Evolutionary conservation across 1,284 basidiomycete genomes (phyloP).

Genomic region (Peniophora sp.): DNA sequence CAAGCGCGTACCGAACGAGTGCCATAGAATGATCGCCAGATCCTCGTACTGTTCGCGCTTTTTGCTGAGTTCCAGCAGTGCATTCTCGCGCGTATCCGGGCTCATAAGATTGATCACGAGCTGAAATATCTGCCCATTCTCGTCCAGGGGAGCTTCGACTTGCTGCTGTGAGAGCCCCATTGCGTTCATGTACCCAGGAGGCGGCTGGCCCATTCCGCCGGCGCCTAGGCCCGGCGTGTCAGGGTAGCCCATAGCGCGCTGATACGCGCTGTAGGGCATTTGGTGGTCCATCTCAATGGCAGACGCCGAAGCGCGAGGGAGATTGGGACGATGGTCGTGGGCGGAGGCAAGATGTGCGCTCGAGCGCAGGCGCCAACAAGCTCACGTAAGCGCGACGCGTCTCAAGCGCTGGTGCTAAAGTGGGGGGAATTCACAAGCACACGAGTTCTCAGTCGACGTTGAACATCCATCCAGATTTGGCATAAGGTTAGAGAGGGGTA

Average conservation of each 20-base stretch:
- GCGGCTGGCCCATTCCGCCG: constrained; percentile 40
- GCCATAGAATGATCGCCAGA: constrained; percentile 96
- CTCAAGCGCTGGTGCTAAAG: neutral
- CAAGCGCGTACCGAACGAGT: constrained; percentile 94
- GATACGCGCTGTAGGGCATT: constrained; percentile 12
- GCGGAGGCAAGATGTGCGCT: neutral
- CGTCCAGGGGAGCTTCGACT: constrained; percentile 21
- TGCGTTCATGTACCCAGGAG: constrained; percentile 26
- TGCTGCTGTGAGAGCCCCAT: constrained; percentile 14
- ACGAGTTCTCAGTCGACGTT: neutral
- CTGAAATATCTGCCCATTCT: constrained; percentile 77
- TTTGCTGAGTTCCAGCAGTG: constrained; percentile 94
- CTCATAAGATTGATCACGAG: constrained; percentile 81
- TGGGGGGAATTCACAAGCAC: neutral
- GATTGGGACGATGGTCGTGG: neutral
- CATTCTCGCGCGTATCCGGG: constrained; percentile 74
- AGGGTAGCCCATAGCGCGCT: constrained; percentile 26
- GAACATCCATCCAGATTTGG: neutral
- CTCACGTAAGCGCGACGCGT: neutral
- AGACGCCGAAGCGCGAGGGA: neutral
- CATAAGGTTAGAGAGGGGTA: neutral
- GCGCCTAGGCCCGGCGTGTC: constrained; percentile 42
- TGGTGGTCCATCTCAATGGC: constrained; percentile 7
- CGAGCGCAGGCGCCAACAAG: neutral
- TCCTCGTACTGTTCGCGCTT: constrained; percentile 99